A percentile compares a stretch with the other conserved stretches of the same genome.
These are phyloP conservation scores for Cupressus sempervirens DNA, from an alignment of 75 land plant species.

Conservation along the genomic window DNA sequence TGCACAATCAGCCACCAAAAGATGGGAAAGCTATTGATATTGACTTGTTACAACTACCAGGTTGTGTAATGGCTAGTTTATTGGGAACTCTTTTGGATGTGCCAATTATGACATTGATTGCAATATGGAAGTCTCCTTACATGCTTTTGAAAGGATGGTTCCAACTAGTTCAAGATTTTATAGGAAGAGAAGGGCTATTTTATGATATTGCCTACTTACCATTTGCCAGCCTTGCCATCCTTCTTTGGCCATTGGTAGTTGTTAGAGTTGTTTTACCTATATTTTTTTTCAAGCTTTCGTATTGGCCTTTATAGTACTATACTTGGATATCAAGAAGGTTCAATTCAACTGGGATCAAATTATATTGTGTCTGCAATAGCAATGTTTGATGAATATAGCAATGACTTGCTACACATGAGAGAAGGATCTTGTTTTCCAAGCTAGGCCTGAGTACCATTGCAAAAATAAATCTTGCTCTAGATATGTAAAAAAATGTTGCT, in stretches of 20 bases:
- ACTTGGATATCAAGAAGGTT: conserved; percentile 78
- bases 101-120: conserved; percentile 42
- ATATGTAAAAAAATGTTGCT: neutral
- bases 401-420: conserved; percentile 73
- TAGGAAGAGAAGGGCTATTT: conserved; percentile 85
- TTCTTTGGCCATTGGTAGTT: conserved; percentile 90
- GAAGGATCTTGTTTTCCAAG: conserved; percentile 90
- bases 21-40: conserved; percentile 67
- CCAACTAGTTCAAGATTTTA: conserved; percentile 54
- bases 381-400: conserved; percentile 82
- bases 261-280: conserved; percentile 40
- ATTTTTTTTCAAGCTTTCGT: conserved; percentile 54
- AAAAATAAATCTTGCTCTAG: conserved; percentile 13
- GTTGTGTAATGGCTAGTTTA: conserved; percentile 47
- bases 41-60: conserved; percentile 58
- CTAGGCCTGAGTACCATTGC: conserved; percentile 78
- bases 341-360: conserved; percentile 57
- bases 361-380: conserved; percentile 67
- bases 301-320: conserved; percentile 71
- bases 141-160: conserved; percentile 92
- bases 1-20: conserved; percentile 37
- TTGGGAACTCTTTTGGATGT: conserved; percentile 62
- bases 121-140: conserved; percentile 77
- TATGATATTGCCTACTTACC: conserved; percentile 86
- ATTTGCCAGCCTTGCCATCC: conserved; percentile 81